These are phyloP conservation scores for Solanum peruvianum DNA, from an alignment of 257 asterid species.

Conservation along the genomic window DNA sequence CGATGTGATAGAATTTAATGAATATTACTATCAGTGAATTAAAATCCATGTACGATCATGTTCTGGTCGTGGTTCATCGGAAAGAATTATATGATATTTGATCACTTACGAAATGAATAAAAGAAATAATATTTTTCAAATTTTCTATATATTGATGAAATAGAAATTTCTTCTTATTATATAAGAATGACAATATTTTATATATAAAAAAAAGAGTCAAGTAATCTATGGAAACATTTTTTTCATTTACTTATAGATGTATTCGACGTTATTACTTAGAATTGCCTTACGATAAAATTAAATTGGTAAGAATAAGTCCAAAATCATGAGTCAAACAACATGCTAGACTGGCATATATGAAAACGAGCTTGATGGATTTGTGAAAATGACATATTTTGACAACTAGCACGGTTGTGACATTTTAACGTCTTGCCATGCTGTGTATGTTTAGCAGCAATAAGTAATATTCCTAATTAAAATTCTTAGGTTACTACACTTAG, in stretches of 20 bases:
- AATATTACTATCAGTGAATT: background rate
- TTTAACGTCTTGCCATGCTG: background rate
- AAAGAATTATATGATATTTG: background rate
- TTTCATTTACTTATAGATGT: background rate
- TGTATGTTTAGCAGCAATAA: background rate
- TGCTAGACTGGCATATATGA: background rate
- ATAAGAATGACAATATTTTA: background rate
- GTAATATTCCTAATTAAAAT: background rate
- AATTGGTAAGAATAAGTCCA: background rate
- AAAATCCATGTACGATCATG: background rate
- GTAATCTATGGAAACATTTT: too few species aligned
- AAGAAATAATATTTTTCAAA: background rate
- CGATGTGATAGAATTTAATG: background rate
- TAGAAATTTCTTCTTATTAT: background rate
- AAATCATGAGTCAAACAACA: background rate
- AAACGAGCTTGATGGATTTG: background rate
- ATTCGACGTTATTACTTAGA: background rate
- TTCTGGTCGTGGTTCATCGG: background rate
- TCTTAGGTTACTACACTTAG: background rate
- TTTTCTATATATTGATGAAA: background rate
- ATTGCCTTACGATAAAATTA: background rate
- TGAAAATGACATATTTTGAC: background rate
- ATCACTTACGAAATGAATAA: background rate
- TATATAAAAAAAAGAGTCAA: background rate
- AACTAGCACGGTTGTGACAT: background rate